phyloP scores from a whole-genome alignment of 805 yeast genomes.

The Ogataea nakhonphanomensis region DNA sequence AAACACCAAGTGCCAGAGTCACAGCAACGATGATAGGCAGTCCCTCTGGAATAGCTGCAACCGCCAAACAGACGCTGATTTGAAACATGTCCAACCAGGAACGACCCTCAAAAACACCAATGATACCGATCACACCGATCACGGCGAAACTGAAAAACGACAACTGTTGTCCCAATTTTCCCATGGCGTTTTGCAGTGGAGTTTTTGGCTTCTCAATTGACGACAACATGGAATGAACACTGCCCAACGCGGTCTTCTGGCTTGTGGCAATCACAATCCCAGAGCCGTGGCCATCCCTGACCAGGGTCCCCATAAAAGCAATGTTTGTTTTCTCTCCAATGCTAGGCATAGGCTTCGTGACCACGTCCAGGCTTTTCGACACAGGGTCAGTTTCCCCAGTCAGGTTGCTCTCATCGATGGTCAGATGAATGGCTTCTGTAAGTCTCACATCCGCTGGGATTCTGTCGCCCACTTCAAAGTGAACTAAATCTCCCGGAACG shows the following conservation, averaged over 20 bases:
- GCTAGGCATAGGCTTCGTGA: conserved; percentile 29
- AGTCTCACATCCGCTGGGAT: conserved; percentile 94
- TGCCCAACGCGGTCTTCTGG: conserved; percentile 85
- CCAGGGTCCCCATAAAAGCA: conserved; percentile 97
- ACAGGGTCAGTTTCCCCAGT: conserved; percentile 96
- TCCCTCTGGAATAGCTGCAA: conserved; percentile 99
- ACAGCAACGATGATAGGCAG: conserved; percentile 97
- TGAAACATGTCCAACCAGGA: conserved; percentile 98
- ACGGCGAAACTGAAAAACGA: conserved; percentile 80
- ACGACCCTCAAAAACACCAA: conserved; percentile 90
- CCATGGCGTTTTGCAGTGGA: conserved; percentile 95
- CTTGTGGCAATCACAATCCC: conserved; percentile 95
- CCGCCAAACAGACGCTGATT: conserved; percentile 94
- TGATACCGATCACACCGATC: conserved; percentile 85
- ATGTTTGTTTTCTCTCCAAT: conserved; percentile 65
- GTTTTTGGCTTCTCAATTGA: conserved; percentile 96
- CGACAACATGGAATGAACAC: conserved; percentile 92
- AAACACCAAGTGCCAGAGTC: conserved; percentile 91
- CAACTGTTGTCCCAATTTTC: conserved; percentile 86
- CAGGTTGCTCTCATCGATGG: conserved; percentile 88
- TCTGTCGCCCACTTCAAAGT: conserved; percentile 88
- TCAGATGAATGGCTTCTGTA: conserved; percentile 70
- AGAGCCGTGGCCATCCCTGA: conserved; percentile 90
- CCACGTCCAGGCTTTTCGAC: conserved; percentile 52
- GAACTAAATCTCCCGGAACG: conserved; percentile 95